These are phyloP conservation scores for Avena atlantica DNA, from an alignment of 176 grass and related monocot genomes.

Conservation along the genomic window DNA sequence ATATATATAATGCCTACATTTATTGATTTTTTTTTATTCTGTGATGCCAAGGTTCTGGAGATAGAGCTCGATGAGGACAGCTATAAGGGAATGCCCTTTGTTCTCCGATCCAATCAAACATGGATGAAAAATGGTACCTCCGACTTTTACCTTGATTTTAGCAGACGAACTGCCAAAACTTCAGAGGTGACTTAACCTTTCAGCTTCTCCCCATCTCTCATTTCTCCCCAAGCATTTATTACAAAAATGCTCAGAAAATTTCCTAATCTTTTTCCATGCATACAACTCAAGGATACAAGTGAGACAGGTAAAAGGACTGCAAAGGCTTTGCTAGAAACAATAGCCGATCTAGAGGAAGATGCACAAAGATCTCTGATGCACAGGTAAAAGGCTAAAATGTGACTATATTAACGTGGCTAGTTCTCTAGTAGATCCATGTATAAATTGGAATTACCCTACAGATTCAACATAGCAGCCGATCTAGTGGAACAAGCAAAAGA, in stretches of 20 bases:
- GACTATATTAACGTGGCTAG: conserved; percentile 29
- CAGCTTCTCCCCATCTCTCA: neutral
- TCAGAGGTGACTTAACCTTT: conserved; percentile 53
- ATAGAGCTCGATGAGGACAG: conserved; percentile 70
- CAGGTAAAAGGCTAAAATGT: conserved; percentile 56
- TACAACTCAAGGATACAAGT: conserved; percentile 59
- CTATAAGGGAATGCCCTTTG: conserved; percentile 87
- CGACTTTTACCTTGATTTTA: conserved; percentile 82
- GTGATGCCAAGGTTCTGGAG: conserved; percentile 62
- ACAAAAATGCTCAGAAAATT: neutral
- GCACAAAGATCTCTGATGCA: conserved; percentile 97
- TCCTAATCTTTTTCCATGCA: neutral
- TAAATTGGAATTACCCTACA: conserved; percentile 31
- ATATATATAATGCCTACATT: neutral
- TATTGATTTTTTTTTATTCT: conserved; percentile 1
- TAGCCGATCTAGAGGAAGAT: conserved; percentile 85
- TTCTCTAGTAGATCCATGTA: conserved; percentile 10
- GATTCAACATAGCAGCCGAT: conserved; percentile 95
- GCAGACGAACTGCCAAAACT: conserved; percentile 43
- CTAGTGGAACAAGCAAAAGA: conserved; percentile 71
- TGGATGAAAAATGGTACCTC: conserved; percentile 88
- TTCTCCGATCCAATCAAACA: conserved; percentile 66
- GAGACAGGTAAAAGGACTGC: conserved; percentile 75
- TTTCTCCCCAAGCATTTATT: neutral
- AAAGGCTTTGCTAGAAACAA: conserved; percentile 76